A percentile compares a stretch with the other conserved stretches of the same genome.
Conservation (phyloP, 192 early-diverging fungal species). For the Coemansia sp. region DNA sequence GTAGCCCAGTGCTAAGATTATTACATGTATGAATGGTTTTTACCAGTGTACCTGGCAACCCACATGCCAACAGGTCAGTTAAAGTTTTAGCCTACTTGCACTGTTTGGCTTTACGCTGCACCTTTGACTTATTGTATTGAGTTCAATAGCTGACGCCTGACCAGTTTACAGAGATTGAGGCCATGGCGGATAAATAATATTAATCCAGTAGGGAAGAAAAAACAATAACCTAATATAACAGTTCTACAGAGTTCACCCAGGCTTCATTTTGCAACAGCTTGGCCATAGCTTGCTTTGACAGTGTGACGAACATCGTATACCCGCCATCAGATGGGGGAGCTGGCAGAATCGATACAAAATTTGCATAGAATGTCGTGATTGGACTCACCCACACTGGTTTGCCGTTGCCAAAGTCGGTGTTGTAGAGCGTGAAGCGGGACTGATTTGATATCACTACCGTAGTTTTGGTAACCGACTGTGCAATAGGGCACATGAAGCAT, state of each 20-base stretch:
- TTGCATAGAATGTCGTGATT: conserved; percentile 2
- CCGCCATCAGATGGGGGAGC: background rate
- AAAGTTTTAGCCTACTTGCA: no score
- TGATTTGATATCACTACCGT: conserved; percentile 19
- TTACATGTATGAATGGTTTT: no score
- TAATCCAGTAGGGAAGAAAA: no score
- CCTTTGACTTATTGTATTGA: no score
- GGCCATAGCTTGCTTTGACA: conserved; percentile 7
- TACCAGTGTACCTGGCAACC: no score
- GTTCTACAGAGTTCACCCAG: background rate
- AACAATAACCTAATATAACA: background rate
- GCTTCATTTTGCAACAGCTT: conserved; percentile 7
- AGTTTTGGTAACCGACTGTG: background rate
- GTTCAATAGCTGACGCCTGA: no score
- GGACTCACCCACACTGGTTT: conserved; percentile 15
- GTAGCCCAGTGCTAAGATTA: no score
- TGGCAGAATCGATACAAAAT: conserved; percentile 14
- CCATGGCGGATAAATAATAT: no score
- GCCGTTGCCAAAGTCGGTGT: conserved; percentile 27
- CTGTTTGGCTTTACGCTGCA: no score
- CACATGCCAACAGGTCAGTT: no score
- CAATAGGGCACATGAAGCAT: conserved; percentile 3
- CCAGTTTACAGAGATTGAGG: no score
- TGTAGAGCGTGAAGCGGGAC: conserved; percentile 17
- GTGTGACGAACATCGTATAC: conserved; percentile 17